phyloP scores from a whole-genome alignment of 23 red algal genomes.

The Gracilaria caudata region DNA sequence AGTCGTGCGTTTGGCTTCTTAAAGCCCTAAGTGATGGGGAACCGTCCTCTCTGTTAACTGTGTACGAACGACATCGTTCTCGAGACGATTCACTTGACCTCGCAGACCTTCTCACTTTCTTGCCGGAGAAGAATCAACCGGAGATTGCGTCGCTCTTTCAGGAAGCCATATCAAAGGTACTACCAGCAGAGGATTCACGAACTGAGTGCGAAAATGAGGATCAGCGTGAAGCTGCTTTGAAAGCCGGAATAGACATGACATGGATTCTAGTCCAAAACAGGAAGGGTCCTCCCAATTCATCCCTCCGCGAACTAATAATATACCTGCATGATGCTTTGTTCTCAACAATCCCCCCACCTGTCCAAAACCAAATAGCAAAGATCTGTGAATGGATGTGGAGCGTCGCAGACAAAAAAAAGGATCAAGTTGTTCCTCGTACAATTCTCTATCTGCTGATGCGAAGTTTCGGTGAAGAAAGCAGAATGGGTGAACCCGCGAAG shows the following conservation, averaged over 20 bases:
- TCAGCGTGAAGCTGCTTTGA: background rate
- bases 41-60: background rate
- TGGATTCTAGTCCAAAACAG: constrained; percentile 52
- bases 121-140: constrained; percentile 31
- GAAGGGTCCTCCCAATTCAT: background rate
- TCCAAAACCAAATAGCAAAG: constrained; percentile 44
- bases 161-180: constrained; percentile 6
- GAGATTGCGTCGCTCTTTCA: constrained; percentile 15
- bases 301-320: constrained; percentile 32
- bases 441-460: constrained; percentile 43
- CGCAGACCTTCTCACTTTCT: constrained; percentile 22
- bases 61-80: constrained; percentile 39
- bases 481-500: background rate
- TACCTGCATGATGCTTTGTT: constrained; percentile 29
- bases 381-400: constrained; percentile 61
- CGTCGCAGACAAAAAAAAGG: constrained; percentile 4
- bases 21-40: constrained; percentile 17
- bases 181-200: background rate
- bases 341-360: background rate
- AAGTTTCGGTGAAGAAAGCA: constrained; percentile 45
- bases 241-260: constrained; percentile 20
- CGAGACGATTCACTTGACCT: constrained; percentile 51
- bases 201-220: background rate
- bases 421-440: constrained; percentile 40
- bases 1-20: constrained; percentile 33